Base-by-base conservation (phyloP, 805 yeast genomes). In the Starmerella apis region DNA sequence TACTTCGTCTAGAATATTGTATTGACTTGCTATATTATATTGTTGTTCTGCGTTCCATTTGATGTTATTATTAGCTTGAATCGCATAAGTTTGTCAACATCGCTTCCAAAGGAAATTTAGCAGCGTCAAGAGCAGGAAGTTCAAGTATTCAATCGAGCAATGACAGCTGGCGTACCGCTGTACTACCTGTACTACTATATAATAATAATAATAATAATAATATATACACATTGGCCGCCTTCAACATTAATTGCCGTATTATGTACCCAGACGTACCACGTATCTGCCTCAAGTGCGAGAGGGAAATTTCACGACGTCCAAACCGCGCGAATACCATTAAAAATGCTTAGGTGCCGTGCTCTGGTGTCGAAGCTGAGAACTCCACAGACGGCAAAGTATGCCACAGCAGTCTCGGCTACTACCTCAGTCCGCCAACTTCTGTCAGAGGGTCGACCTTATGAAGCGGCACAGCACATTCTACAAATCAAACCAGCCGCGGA, bases 391-490 rank as follows among this genome's bases (percentile, higher is more conserved):
- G 44, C 44, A 3, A 6, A 16, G 16, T 41, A 25, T 23, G n/a
- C 44, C 33, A 27, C 44, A 8, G 44, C 44, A 16, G 32, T 24
- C 16, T 3, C 33, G 5, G 32, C 44, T n/a, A 22, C 44, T n/a
- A 27, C 23, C 6, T 27, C 44, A 4, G 44, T 16, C 30, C 22
- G 27, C 44, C 44, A 41, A 24, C 32, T 41, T 23, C 44, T 41
- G 14, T n/a, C 44, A 8, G 33, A 41, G 32, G 44, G 44, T 19
- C 23, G 24, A 4, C 44, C 44, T 8, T 27, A 41, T 23, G 44
- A 41, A 19, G 44, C 44, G 2, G 44, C 44, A 23, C 31, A 27
- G 32, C 46, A 35, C 36, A 46, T 53, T 28, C 46, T 53, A n/a
- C 23, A 23, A 18, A 45, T 50, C 32, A 9, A 42, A 10, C 4